phyloP scores from a whole-genome alignment of 164 flowering plant genomes.

The Chimonanthus salicifolius region DNA sequence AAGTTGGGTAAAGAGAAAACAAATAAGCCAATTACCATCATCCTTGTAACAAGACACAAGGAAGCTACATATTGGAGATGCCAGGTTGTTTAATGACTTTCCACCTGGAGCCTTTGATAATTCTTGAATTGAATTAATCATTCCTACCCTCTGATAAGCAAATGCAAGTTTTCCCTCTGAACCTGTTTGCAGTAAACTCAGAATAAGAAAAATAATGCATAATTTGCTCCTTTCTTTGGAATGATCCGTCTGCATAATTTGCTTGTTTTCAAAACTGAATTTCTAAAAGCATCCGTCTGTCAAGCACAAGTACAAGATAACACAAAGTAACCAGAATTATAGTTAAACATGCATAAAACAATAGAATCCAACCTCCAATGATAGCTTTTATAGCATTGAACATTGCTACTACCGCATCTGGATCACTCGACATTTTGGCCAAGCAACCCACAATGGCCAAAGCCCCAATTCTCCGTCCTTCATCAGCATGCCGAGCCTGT shows the following conservation, averaged over 20 bases:
- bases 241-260: neutral
- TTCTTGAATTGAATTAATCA: constrained; percentile 76
- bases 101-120: constrained; percentile 78
- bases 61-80: constrained; percentile 51
- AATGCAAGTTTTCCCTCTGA: constrained; percentile 93
- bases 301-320: neutral
- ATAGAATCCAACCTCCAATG: constrained; percentile 61
- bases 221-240: neutral
- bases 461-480: constrained; percentile 66
- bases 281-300: constrained; percentile 1
- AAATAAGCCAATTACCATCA: constrained; percentile 51
- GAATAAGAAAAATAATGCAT: neutral
- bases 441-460: constrained; percentile 57
- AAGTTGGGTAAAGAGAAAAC: neutral
- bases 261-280: neutral
- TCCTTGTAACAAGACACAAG: constrained; percentile 73
- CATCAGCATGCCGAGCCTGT: constrained; percentile 93
- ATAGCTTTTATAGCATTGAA: constrained; percentile 65
- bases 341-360: neutral
- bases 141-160: constrained; percentile 91
- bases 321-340: neutral
- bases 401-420: constrained; percentile 81
- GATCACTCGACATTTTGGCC: constrained; percentile 86
- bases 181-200: constrained; percentile 37
- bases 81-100: constrained; percentile 45